Conservation (phyloP, 2,329 filamentous ascomycete species). For the Sporothrix inflata region DNA sequence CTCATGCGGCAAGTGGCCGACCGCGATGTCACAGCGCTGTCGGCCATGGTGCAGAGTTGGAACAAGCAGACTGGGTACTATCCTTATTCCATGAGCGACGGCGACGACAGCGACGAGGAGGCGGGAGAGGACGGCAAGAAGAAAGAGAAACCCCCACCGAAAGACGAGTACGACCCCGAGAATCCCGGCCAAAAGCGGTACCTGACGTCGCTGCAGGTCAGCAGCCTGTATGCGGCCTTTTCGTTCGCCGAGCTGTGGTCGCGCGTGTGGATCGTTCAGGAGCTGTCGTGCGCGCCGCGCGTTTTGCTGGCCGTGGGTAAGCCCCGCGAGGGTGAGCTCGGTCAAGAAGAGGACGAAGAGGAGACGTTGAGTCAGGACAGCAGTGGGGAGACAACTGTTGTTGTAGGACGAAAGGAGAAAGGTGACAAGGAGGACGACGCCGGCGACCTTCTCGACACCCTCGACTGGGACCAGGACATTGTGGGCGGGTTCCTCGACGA, state of each 20-base stretch:
- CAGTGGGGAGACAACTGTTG: not conserved
- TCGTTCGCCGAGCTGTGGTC: slow-evolving; percentile 21
- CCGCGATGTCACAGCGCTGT: not conserved
- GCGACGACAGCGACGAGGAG: not conserved
- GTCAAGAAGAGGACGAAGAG: not conserved
- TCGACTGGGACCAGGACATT: slow-evolving; percentile 29
- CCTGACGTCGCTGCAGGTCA: not conserved
- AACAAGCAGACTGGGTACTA: not conserved
- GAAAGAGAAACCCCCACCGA: not conserved
- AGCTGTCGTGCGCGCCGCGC: slow-evolving; percentile 29
- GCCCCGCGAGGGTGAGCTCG: not conserved
- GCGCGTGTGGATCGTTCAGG: slow-evolving; percentile 33
- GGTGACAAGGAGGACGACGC: not conserved
- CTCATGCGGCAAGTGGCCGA: slow-evolving; percentile 24
- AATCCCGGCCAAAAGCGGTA: not conserved
- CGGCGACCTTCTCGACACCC: not conserved
- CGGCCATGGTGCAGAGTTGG: slow-evolving; percentile 23
- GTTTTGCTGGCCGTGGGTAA: slow-evolving; percentile 21
- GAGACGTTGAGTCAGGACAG: not conserved
- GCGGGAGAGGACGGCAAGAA: not conserved
- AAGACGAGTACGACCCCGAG: not conserved
- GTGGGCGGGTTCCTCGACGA: slow-evolving; percentile 25
- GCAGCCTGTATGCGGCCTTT: not conserved
- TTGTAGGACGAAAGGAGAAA: not conserved
- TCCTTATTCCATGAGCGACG: not conserved